Base-by-base conservation (phyloP, 2,329 filamentous ascomycete genomes). In the Cladosporium sp. region DNA sequence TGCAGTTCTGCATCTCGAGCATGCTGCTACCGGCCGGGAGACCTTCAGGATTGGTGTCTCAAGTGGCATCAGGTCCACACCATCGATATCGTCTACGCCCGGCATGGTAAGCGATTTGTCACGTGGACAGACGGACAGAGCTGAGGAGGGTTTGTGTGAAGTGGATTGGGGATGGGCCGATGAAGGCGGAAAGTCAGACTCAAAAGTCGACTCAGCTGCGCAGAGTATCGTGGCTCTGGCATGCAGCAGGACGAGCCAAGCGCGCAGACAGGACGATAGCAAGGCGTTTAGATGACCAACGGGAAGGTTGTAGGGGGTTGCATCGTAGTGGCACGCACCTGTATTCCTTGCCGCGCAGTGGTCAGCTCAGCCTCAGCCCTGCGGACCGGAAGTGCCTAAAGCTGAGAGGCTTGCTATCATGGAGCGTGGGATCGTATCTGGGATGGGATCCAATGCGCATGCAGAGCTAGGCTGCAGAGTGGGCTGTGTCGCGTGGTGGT, bases 1-100 rank as follows among this genome's bases (percentile, higher is more conserved):
- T 56, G 93, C 92, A 61, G 88, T 85, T 61, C 94, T 90, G 78
- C 89, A 93, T 79, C 88, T 82, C 60, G 88, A 89, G 72, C 89
- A 93, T 22, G 89, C 89, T 42, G 88, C 88, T 51, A 91, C 88
- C 5, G 89, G 89, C 63, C 89, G 82, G 70, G 88, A 92, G 63
- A 93, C 89, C 67, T 86, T 83, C 66, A 90, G 76, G 55, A 87
- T 74, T 19, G 86, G 86, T 36, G 84, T 79, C 51, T 81, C 77
- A 51, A 80, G 69, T 60, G 76, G 75, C 77, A 80, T 79, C 59
- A 70, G 65, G 50, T 58, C 59, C 47, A 59, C 61, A 22, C 60
- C 65, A 61, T 67, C 67, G 38, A 63, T 40, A 49, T 67, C 64
- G 52, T 68, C 69, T 59, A 59, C 56, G 19, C 19, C 22, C 40